Base-by-base conservation (phyloP, 495 filamentous ascomycete genomes). In the Penicillium robsamsonii region DNA sequence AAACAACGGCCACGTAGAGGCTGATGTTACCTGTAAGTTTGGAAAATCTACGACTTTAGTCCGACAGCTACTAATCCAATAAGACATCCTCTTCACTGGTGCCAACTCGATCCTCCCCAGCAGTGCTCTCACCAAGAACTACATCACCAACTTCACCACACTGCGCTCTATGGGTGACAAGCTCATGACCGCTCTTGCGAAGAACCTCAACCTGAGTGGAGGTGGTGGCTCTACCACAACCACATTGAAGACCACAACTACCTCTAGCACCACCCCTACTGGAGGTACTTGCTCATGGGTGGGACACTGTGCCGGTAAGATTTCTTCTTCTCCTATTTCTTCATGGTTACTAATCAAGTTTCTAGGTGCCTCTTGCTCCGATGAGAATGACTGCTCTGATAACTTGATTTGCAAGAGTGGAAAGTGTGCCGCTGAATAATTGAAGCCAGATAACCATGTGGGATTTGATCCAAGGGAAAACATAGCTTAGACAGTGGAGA, bases 81-180 rank as follows among this genome's bases (percentile, higher is more conserved):
- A 1, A 65, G 72, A 73, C 12, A 75, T 73, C 27, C 43, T 75
- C 15, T 75, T 75, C 53, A 69, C 64, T 25, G 72, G 70, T 20
- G 40, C 56, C 0, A 50, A 70, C 10, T 52, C 72, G 1, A 66
- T 72, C 0, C 63, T 75, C 18, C 65, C 70, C 2, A 56, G 52
- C 41, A 64, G 59, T 13, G 69, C 72, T 5, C 48, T 75, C 12
- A 60, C 61, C 45, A 56, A 65, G 12, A 67, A 72, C 56, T 75
- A 72, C 30, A 57, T 75, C 20, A 70, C 72, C 22, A 68, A 75
- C 57, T 75, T 75, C 45, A 66, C 37, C 30, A 64, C 61, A 3
- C 54, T 75, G 5, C 66, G 64, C 3, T 66, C 69, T 7, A 71
- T 67, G 65, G 70, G 71, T 3, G 69, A 74, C 41, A 62, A 55